These are phyloP conservation scores for Tagetes erecta DNA, from an alignment of 129 eudicot species.

Conservation along the genomic window DNA sequence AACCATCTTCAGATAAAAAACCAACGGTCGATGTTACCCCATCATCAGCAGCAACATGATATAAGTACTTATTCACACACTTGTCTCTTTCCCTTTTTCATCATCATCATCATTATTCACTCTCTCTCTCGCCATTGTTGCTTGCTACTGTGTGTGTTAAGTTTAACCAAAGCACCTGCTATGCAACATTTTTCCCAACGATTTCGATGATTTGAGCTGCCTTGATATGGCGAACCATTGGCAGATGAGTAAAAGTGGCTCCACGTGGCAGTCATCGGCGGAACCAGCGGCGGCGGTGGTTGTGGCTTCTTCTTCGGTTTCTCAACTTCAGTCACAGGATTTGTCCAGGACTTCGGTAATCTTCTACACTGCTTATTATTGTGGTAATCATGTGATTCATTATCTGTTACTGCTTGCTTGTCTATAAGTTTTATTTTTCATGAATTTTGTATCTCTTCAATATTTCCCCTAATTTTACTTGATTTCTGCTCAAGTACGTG, in stretches of 20 bases:
- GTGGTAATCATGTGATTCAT: not conserved
- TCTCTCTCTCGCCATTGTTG: conserved; percentile 25
- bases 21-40: conserved; percentile 27
- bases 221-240: conserved; percentile 30
- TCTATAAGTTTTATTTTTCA: not conserved
- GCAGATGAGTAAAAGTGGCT: conserved; percentile 33
- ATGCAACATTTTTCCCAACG: conserved; percentile 8
- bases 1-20: conserved; percentile 8
- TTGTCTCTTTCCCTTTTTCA: conserved; percentile 25
- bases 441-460: not conserved
- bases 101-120: not conserved
- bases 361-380: conserved; percentile 13
- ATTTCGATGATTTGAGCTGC: conserved; percentile 20
- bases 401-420: conserved; percentile 6
- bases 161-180: conserved; percentile 1
- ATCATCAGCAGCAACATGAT: not conserved
- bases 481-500: not conserved
- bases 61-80: conserved; percentile 19
- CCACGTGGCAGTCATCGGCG: conserved; percentile 40
- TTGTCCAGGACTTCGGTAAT: conserved; percentile 32
- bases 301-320: conserved; percentile 25
- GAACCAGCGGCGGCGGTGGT: conserved; percentile 18
- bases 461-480: conserved; percentile 1
- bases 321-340: conserved; percentile 34
- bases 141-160: conserved; percentile 23